Conservation (phyloP, 1,139 yeast genomes). For the Saccharomycopsis crataegensis region DNA sequence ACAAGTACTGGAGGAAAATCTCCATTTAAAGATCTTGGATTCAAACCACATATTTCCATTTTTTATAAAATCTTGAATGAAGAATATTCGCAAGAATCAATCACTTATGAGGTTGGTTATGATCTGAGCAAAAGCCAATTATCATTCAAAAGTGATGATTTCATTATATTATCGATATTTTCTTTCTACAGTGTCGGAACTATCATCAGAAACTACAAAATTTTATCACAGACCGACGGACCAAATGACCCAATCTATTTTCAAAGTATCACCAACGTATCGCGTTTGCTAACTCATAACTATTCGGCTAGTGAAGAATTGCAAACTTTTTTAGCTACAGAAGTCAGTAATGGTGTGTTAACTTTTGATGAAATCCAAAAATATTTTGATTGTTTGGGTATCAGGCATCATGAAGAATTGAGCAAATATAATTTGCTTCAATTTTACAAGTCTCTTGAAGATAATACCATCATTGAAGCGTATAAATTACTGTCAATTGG, state of each 20-base stretch:
- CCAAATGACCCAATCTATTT: slow-evolving; percentile 51
- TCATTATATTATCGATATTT: slow-evolving; percentile 51
- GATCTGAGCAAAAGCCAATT: background rate
- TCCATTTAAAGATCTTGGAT: slow-evolving; percentile 28
- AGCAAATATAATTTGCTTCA: slow-evolving; percentile 25
- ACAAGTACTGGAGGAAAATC: slow-evolving; percentile 27
- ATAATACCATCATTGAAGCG: slow-evolving; percentile 38
- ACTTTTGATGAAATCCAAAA: slow-evolving; percentile 54
- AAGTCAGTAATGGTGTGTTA: slow-evolving; percentile 48
- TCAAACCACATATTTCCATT: background rate
- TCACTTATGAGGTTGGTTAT: slow-evolving; percentile 25
- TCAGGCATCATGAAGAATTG: slow-evolving; percentile 28
- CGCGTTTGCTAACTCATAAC: slow-evolving; percentile 32
- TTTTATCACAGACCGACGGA: slow-evolving; percentile 47
- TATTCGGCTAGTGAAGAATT: slow-evolving; percentile 36
- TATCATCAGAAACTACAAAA: slow-evolving; percentile 55
- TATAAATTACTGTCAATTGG: slow-evolving; percentile 35
- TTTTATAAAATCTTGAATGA: slow-evolving; percentile 34
- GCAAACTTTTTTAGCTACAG: slow-evolving; percentile 44
- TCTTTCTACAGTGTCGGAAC: slow-evolving; percentile 55
- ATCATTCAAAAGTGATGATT: slow-evolving; percentile 23
- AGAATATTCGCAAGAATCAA: slow-evolving; percentile 33
- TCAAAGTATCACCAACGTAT: slow-evolving; percentile 52
- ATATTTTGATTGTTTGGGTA: slow-evolving; percentile 49
- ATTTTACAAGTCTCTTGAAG: slow-evolving; percentile 30